Conservation (phyloP, 2,329 filamentous ascomycete genomes). For the Acrocalymma vagum region DNA sequence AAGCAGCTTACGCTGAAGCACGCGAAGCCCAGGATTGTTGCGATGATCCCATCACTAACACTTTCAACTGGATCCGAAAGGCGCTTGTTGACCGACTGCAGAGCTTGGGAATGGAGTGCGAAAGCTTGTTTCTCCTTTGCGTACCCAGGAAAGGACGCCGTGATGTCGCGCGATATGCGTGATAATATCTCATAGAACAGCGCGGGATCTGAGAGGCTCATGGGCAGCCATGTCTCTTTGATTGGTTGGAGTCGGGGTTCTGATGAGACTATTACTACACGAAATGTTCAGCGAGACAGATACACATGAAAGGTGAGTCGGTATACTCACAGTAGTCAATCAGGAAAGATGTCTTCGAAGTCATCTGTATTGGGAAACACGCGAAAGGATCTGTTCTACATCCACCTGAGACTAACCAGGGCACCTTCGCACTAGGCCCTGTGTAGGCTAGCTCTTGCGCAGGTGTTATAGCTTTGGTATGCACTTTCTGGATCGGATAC, state of each 20-base stretch:
- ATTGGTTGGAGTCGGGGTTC: conserved; percentile 16
- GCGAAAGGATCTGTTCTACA: conserved; percentile 17
- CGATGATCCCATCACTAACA: conserved; percentile 18
- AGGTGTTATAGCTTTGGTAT: conserved; percentile 16
- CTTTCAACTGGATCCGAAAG: conserved; percentile 17
- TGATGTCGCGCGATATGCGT: conserved; percentile 16
- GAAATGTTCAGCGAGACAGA: conserved; percentile 15
- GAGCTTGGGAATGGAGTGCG: conserved; percentile 15
- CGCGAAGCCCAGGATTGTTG: conserved; percentile 15
- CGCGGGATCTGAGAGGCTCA: conserved; percentile 15
- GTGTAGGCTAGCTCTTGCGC: conserved; percentile 14
- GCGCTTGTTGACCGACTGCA: conserved; percentile 14
- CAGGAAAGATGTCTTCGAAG: conserved; percentile 16
- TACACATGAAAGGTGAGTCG: conserved; percentile 13
- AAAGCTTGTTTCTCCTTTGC: conserved; percentile 15
- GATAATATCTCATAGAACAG: conserved; percentile 19
- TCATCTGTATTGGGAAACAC: conserved; percentile 16
- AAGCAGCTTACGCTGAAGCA: conserved; percentile 19
- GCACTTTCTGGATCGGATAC: conserved; percentile 9
- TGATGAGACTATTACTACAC: conserved; percentile 15
- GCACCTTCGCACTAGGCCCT: conserved; percentile 13
- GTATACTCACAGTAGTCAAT: conserved; percentile 16
- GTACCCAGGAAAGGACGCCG: conserved; percentile 15
- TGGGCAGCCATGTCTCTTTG: conserved; percentile 17
- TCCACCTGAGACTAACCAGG: conserved; percentile 15